phyloP scores from a whole-genome alignment of 371 early-diverging fungal genomes.

The Amoeboradix gromovi region DNA sequence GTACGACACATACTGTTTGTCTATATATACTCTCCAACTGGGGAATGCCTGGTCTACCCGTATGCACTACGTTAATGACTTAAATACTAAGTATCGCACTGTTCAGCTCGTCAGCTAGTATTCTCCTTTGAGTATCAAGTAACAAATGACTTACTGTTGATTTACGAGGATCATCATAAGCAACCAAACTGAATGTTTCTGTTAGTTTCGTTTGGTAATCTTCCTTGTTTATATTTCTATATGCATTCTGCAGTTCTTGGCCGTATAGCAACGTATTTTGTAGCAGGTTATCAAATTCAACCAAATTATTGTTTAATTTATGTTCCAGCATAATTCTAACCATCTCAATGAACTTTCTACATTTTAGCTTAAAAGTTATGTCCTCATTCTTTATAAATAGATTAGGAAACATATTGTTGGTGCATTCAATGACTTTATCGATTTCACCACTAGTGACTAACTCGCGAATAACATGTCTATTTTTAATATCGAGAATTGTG shows the following conservation, averaged over 20 bases:
- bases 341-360: slow-evolving; percentile 55
- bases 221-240: slow-evolving; percentile 19
- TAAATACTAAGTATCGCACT: slow-evolving; percentile 1
- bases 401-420: slow-evolving; percentile 24
- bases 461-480: slow-evolving; percentile 19
- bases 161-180: slow-evolving; percentile 29
- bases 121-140: neutral
- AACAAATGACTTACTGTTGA: slow-evolving; percentile 22
- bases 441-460: slow-evolving; percentile 34
- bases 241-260: slow-evolving; percentile 31
- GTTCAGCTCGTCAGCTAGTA: neutral
- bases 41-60: neutral
- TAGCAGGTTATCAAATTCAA: slow-evolving; percentile 6
- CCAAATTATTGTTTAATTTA: slow-evolving; percentile 4
- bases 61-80: neutral
- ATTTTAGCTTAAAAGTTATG: slow-evolving; percentile 36
- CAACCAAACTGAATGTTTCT: slow-evolving; percentile 42
- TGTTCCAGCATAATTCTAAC: slow-evolving; percentile 13
- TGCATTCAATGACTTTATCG: slow-evolving; percentile 27
- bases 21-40: neutral
- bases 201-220: slow-evolving; percentile 11
- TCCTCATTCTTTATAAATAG: slow-evolving; percentile 24
- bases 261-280: slow-evolving; percentile 33
- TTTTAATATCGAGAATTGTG: neutral
- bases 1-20: neutral